Percentiles rank a stretch among this genome's conserved stretches.
phyloP scores from a whole-genome alignment of 2,329 filamentous ascomycete species.

The Alternaria solani region DNA sequence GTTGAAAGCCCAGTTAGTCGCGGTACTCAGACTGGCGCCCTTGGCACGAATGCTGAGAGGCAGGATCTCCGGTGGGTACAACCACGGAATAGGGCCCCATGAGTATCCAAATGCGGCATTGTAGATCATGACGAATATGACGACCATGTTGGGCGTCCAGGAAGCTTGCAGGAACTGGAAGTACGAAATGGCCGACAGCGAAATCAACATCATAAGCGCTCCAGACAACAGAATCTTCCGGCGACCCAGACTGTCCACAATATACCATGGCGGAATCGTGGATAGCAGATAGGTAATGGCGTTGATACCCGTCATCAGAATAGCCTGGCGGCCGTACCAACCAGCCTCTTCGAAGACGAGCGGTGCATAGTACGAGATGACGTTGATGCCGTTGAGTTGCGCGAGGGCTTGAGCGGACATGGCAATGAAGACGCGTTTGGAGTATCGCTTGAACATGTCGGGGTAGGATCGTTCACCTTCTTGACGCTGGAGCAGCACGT shows the following conservation, averaged over 20 bases:
- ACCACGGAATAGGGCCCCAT: slow-evolving; percentile 99
- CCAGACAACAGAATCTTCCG: slow-evolving; percentile 89
- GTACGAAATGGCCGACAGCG: slow-evolving; percentile 90
- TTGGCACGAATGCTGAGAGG: slow-evolving; percentile 96
- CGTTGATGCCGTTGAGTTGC: slow-evolving; percentile 98
- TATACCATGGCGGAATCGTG: slow-evolving; percentile 95
- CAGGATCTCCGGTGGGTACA: slow-evolving; percentile 98
- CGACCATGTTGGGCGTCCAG: slow-evolving; percentile 82
- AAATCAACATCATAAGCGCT: slow-evolving; percentile 86
- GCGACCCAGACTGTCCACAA: slow-evolving; percentile 91
- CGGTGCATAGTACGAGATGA: slow-evolving; percentile 98
- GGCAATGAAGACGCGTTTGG: slow-evolving; percentile 92
- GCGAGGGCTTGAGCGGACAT: slow-evolving; percentile 98
- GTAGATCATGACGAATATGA: slow-evolving; percentile 97
- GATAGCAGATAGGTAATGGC: slow-evolving; percentile 89
- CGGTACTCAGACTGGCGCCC: slow-evolving; percentile 94
- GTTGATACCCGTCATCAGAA: slow-evolving; percentile 98
- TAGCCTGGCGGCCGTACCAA: slow-evolving; percentile 89
- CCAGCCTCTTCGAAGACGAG: slow-evolving; percentile 96
- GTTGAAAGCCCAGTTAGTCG: slow-evolving; percentile 98
- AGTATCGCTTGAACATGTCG: slow-evolving; percentile 96
- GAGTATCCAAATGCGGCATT: slow-evolving; percentile 95
- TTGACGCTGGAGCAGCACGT: slow-evolving; percentile 89
- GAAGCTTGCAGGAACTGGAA: slow-evolving; percentile 88
- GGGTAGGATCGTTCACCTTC: slow-evolving; percentile 90